Percentiles rank a stretch among this genome's conserved stretches.
These are phyloP conservation scores for Schoenoplectus triqueter DNA, from an alignment of 202 grass and related monocot genomes.

Conservation along the genomic window DNA sequence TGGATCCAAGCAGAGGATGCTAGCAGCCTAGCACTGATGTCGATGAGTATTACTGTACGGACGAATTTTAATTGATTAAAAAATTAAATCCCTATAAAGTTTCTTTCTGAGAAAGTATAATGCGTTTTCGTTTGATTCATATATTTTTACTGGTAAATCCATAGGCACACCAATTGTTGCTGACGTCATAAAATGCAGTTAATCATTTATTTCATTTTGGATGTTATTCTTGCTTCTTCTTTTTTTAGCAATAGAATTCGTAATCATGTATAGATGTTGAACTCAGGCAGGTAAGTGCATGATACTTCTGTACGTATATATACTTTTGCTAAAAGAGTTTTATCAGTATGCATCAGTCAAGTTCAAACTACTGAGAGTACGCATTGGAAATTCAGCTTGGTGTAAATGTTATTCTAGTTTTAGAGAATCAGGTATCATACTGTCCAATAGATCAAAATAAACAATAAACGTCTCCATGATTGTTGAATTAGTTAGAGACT, in stretches of 20 bases:
- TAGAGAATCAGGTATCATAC: too few relatives aligned
- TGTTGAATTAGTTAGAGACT: too few relatives aligned
- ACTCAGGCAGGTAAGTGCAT: too few relatives aligned
- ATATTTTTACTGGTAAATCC: not conserved
- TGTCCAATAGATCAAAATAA: too few relatives aligned
- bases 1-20: not conserved
- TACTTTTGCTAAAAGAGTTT: not conserved
- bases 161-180: not conserved
- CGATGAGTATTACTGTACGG: conserved; percentile 20
- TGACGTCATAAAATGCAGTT: not conserved
- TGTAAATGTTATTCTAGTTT: too few relatives aligned
- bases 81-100: conserved; percentile 9
- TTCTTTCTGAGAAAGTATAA: conserved; percentile 15
- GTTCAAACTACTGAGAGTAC: not conserved
- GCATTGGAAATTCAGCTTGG: too few relatives aligned
- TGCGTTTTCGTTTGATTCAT: conserved; percentile 1
- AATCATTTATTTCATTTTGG: not conserved
- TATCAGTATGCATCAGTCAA: not conserved
- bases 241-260: not conserved
- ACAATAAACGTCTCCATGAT: too few relatives aligned
- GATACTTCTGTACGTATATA: too few relatives aligned
- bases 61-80: conserved; percentile 17
- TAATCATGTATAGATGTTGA: too few relatives aligned
- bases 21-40: too few relatives aligned
- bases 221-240: not conserved